A percentile compares a stretch with the other conserved stretches of the same genome.
Evolutionary conservation across 345 rosid genomes (phyloP).

Genomic region (Toxicodendron radicans): DNA sequence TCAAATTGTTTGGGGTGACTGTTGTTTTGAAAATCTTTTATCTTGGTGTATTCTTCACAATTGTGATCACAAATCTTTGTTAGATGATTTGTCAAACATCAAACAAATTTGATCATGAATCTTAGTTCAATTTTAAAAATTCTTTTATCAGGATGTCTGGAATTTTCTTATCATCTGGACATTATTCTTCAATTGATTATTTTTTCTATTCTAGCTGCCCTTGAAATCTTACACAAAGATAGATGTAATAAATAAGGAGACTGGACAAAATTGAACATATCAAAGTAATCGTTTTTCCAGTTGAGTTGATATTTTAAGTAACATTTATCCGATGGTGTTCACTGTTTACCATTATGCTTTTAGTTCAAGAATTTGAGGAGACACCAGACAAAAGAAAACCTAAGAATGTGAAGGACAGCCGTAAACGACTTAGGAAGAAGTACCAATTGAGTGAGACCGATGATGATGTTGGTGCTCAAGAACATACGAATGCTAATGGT

Average conservation of each 20-base stretch:
- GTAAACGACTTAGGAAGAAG: constrained; percentile 47
- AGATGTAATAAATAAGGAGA: no score
- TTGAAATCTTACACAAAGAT: no score
- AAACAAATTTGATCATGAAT: neutral
- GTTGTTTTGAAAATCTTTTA: neutral
- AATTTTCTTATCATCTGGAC: no score
- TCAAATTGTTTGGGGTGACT: neutral
- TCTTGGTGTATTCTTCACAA: neutral
- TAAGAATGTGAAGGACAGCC: constrained; percentile 27
- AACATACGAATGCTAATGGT: constrained; percentile 14
- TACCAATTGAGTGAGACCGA: constrained; percentile 47
- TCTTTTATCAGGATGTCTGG: no score
- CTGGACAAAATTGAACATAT: no score
- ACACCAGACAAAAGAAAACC: constrained; percentile 19
- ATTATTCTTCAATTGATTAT: no score
- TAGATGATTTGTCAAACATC: neutral
- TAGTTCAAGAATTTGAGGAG: constrained; percentile 33
- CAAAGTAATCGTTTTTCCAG: neutral
- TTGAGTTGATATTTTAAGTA: constrained; percentile 2
- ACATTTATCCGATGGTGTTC: neutral
- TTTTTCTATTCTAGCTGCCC: no score
- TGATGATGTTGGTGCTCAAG: constrained; percentile 31
- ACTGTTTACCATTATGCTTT: neutral
- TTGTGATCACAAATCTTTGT: neutral
- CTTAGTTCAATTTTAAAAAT: neutral